Percentiles rank a stretch among this genome's conserved stretches.
These are phyloP conservation scores for Chloromonas sp. DNA, from an alignment of 163 green algal species.

Conservation along the genomic window DNA sequence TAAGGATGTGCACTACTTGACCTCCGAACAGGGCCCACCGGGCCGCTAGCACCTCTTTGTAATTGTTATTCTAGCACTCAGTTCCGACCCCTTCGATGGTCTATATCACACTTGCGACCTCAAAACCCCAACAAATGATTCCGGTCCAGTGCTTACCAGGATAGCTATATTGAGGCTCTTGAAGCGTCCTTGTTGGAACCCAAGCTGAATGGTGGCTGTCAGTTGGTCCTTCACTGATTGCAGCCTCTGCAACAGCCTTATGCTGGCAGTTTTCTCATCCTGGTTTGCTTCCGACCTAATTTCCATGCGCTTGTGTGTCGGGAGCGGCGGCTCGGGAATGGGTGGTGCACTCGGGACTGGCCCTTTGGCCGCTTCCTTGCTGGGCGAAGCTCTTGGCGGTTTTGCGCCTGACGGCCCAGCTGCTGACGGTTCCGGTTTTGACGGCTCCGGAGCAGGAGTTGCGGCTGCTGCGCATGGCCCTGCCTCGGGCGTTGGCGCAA, in stretches of 20 bases:
- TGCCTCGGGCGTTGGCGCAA: too few species aligned
- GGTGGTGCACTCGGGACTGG: too few species aligned
- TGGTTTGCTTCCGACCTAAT: background rate
- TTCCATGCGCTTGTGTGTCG: background rate
- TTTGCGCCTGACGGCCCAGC: too few species aligned
- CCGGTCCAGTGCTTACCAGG: background rate
- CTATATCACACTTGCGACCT: background rate
- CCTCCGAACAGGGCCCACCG: background rate
- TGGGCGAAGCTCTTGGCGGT: too few species aligned
- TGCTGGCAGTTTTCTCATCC: background rate
- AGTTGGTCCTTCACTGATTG: background rate
- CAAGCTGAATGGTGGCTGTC: conserved; percentile 5
- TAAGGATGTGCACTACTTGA: background rate
- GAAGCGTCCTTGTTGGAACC: conserved; percentile 5
- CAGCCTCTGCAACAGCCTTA: background rate
- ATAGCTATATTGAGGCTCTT: conserved; percentile 25
- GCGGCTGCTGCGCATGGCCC: too few species aligned
- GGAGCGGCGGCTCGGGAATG: background rate
- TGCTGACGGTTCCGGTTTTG: too few species aligned
- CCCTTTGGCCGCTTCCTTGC: too few species aligned
- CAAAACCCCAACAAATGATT: too few species aligned
- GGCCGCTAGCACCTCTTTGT: background rate
- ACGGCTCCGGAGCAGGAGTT: too few species aligned
- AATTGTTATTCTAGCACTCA: background rate
- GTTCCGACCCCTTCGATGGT: background rate